phyloP scores from a whole-genome alignment of 805 yeast species.

The Candida nemodendra region DNA sequence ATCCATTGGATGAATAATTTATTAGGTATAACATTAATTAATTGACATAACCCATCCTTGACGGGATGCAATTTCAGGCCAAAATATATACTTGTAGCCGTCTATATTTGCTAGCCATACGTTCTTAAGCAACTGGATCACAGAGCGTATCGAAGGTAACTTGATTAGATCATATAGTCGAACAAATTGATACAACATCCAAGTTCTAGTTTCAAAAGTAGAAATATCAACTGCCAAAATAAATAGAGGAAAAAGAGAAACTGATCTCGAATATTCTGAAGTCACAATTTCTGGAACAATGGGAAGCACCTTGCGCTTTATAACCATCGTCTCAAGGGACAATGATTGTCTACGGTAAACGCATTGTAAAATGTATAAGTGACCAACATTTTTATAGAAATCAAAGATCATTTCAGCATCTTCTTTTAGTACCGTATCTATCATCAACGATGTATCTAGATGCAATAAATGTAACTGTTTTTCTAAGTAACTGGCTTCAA shows the following conservation, averaged over 20 bases:
- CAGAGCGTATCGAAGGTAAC: conserved; percentile 3
- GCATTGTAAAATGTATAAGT: conserved; percentile 10
- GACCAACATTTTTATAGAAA: conserved; percentile 12
- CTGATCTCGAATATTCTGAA: neutral
- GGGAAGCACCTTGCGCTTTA: conserved; percentile 4
- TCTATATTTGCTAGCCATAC: conserved; percentile 14
- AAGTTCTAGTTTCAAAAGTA: conserved; percentile 15
- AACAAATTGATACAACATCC: conserved; percentile 13
- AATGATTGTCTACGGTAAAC: conserved; percentile 14
- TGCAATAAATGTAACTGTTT: conserved; percentile 2
- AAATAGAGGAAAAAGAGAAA: conserved; percentile 12
- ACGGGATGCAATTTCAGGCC: conserved; percentile 14
- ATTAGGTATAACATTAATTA: conserved; percentile 1
- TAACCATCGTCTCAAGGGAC: conserved; percentile 13
- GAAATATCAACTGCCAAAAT: conserved; percentile 15
- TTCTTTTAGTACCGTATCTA: neutral
- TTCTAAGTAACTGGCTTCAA: conserved; percentile 14
- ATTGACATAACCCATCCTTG: conserved; percentile 5
- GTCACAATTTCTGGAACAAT: conserved; percentile 4
- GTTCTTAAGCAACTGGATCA: conserved; percentile 6
- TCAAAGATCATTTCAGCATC: conserved; percentile 3
- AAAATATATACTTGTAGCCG: conserved; percentile 13
- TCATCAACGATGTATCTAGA: neutral
- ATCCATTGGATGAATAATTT: conserved; percentile 17
- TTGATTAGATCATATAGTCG: conserved; percentile 6